Evolutionary conservation across 2,329 filamentous ascomycete genomes (phyloP).

Genomic region (Alternaria sp.): DNA sequence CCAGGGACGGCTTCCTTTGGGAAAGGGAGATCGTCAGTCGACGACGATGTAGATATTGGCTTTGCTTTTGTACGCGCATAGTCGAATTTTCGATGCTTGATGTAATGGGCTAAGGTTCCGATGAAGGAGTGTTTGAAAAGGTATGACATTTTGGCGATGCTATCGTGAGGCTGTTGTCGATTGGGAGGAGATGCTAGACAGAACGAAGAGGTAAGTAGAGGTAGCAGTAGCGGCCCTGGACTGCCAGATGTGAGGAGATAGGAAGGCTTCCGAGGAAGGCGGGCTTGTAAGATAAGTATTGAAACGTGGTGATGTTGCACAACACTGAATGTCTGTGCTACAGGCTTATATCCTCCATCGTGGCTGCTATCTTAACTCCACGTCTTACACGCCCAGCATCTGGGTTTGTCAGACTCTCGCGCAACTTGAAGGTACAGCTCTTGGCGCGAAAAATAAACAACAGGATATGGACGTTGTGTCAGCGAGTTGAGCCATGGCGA

Average conservation of each 20-base stretch:
- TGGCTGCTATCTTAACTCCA: not conserved
- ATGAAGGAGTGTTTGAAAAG: conserved; percentile 27
- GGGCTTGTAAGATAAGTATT: not conserved
- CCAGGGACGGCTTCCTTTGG: conserved; percentile 6
- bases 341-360: not conserved
- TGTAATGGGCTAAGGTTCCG: conserved; percentile 25
- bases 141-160: conserved; percentile 26
- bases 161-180: not conserved
- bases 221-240: not conserved
- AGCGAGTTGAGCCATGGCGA: not conserved
- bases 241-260: not conserved
- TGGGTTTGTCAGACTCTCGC: not conserved
- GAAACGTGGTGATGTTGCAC: not conserved
- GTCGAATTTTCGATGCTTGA: conserved; percentile 28
- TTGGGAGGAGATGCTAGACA: not conserved
- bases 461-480: not conserved
- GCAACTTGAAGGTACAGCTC: not conserved
- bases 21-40: conserved; percentile 25
- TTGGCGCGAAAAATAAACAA: not conserved
- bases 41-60: conserved; percentile 21
- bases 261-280: not conserved
- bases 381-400: not conserved
- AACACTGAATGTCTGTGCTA: not conserved
- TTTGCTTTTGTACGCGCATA: conserved; percentile 23
- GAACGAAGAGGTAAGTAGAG: not conserved